These are phyloP conservation scores for Udeniomyces megalosporus DNA, from an alignment of 768 basidiomycete genomes.

Conservation along the genomic window DNA sequence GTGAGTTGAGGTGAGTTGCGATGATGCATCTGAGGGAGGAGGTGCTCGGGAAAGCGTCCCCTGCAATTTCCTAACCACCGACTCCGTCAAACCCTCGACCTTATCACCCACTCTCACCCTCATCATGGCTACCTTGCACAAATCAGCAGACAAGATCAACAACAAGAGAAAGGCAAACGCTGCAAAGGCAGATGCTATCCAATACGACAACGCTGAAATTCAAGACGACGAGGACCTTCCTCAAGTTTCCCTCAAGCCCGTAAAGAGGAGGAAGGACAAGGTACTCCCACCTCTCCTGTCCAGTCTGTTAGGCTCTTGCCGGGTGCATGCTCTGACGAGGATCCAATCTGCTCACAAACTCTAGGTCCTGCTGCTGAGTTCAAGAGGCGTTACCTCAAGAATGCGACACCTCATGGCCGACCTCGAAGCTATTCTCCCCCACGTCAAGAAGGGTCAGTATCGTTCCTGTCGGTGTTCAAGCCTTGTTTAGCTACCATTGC, in stretches of 20 bases:
- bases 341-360: not conserved
- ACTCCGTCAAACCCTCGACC: no score
- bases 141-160: constrained; percentile 12
- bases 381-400: constrained; percentile 82
- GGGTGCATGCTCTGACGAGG: not conserved
- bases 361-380: constrained; percentile 70
- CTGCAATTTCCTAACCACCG: no score
- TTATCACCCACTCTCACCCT: not conserved
- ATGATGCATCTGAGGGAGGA: no score
- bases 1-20: no score
- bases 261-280: constrained; percentile 16
- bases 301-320: not conserved
- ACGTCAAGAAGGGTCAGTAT: constrained; percentile 79
- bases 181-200: not conserved
- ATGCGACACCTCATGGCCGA: constrained; percentile 98
- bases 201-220: constrained; percentile 1
- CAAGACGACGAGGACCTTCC: not conserved
- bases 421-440: constrained; percentile 72
- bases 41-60: no score
- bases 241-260: not conserved
- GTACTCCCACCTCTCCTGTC: not conserved
- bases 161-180: constrained; percentile 12
- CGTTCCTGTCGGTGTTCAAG: not conserved
- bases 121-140: constrained; percentile 10
- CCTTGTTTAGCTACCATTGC: not conserved